phyloP scores from a whole-genome alignment of 345 rosid species.

The Excoecaria cochinchinensis region DNA sequence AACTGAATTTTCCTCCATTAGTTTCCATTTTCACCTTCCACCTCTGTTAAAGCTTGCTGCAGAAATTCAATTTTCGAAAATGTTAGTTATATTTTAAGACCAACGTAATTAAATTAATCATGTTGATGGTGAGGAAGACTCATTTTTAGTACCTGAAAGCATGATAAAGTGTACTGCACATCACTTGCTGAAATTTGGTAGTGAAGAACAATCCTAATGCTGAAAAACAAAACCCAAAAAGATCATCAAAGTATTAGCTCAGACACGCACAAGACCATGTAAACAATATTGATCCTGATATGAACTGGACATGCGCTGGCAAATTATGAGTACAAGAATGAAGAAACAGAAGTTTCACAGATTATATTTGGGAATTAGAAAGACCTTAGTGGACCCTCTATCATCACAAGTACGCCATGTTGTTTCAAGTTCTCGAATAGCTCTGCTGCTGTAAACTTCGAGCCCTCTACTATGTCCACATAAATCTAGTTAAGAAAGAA shows the following conservation, averaged over 20 bases:
- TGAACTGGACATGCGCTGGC: not conserved
- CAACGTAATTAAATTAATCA: too few species aligned
- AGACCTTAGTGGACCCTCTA: constrained; percentile 57
- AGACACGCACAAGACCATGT: not conserved
- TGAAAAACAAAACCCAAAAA: constrained; percentile 27
- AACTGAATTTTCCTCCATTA: constrained; percentile 12
- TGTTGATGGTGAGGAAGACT: not conserved
- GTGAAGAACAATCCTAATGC: constrained; percentile 77
- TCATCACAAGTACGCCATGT: constrained; percentile 65
- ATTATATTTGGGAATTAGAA: constrained; percentile 8
- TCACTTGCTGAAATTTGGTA: constrained; percentile 78
- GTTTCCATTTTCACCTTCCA: constrained; percentile 36
- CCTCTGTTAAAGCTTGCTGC: constrained; percentile 49
- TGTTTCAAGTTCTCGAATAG: constrained; percentile 65
- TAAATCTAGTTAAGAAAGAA: constrained; percentile 47
- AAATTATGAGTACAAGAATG: not conserved
- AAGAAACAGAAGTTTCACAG: not conserved
- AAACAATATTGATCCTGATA: not conserved
- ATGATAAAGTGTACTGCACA: constrained; percentile 61
- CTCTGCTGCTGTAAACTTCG: constrained; percentile 47
- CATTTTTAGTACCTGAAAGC: constrained; percentile 52
- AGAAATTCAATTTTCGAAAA: not conserved
- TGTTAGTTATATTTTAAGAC: not conserved
- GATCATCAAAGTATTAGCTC: not conserved
- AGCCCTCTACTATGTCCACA: constrained; percentile 49